Conservation (phyloP, 73 alveolate genomes). For the Uronychia binucleata region DNA sequence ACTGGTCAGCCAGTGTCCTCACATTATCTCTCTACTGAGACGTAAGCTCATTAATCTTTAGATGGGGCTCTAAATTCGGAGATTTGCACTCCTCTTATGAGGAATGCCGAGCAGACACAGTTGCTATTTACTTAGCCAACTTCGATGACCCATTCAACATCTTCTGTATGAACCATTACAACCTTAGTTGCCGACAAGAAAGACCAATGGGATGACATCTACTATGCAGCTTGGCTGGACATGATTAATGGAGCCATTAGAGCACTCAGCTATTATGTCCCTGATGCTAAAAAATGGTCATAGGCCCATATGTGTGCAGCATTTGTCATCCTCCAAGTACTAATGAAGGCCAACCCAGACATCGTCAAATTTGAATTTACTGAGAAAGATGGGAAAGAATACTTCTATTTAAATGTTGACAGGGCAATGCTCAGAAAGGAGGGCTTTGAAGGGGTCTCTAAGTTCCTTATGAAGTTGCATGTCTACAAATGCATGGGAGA, state of each 20-base stretch:
- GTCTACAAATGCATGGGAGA: conserved; percentile 64
- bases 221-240: conserved; percentile 73
- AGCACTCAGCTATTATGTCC: conserved; percentile 69
- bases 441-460: conserved; percentile 41
- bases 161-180: conserved; percentile 48
- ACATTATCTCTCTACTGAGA: conserved; percentile 82
- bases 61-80: conserved; percentile 91
- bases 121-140: conserved; percentile 87
- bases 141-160: conserved; percentile 82
- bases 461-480: conserved; percentile 55
- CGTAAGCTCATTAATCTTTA: neutral
- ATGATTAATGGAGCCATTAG: conserved; percentile 62
- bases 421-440: conserved; percentile 31
- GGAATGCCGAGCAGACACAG: conserved; percentile 96
- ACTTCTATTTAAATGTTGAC: conserved; percentile 61
- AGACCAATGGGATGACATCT: conserved; percentile 68
- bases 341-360: conserved; percentile 55
- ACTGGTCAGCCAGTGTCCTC: conserved; percentile 83
- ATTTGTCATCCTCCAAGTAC: conserved; percentile 63
- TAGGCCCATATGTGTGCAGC: conserved; percentile 80
- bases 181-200: conserved; percentile 50
- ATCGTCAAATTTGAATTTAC: conserved; percentile 46
- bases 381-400: conserved; percentile 62
- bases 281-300: conserved; percentile 77
- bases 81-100: conserved; percentile 83